These are phyloP conservation scores for Pythium diclinum DNA, from an alignment of 352 stramenopile species.

Conservation along the genomic window DNA sequence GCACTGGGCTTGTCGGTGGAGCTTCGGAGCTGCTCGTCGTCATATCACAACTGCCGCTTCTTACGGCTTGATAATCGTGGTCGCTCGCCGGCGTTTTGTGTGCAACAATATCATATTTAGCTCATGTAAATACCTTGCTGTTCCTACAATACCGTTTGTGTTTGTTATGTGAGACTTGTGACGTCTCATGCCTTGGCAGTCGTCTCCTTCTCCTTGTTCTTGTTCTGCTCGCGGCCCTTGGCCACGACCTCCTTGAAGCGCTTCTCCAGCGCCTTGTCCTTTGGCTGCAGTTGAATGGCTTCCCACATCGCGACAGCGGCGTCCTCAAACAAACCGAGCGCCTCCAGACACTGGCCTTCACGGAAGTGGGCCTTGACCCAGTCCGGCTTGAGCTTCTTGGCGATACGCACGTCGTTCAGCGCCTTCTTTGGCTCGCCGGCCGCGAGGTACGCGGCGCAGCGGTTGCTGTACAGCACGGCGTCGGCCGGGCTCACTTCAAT, in stretches of 20 bases:
- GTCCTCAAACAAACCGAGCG: conserved; percentile 69
- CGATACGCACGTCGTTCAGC: conserved; percentile 71
- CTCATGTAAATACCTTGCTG: background rate
- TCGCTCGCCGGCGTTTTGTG: background rate
- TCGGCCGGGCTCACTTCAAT: conserved; percentile 59
- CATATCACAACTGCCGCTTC: background rate
- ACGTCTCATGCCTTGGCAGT: conserved; percentile 23
- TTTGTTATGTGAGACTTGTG: background rate
- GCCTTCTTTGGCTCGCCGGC: conserved; percentile 58
- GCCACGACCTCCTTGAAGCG: conserved; percentile 80
- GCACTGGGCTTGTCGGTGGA: no score
- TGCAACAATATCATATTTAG: conserved; percentile 4
- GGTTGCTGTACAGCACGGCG: conserved; percentile 75
- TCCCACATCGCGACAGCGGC: conserved; percentile 69
- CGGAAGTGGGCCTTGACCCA: conserved; percentile 83
- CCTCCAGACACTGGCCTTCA: conserved; percentile 81
- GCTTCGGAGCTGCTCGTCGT: no score
- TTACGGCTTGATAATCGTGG: background rate
- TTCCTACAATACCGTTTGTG: conserved; percentile 3
- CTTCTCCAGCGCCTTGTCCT: conserved; percentile 74
- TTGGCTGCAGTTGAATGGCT: conserved; percentile 68
- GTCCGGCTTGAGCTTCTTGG: conserved; percentile 78
- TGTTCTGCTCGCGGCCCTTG: conserved; percentile 61
- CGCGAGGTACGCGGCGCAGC: conserved; percentile 66
- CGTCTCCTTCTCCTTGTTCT: conserved; percentile 29